These are phyloP conservation scores for Hymenoscyphus infarciens DNA, from an alignment of 2,329 filamentous ascomycete species.

Conservation along the genomic window DNA sequence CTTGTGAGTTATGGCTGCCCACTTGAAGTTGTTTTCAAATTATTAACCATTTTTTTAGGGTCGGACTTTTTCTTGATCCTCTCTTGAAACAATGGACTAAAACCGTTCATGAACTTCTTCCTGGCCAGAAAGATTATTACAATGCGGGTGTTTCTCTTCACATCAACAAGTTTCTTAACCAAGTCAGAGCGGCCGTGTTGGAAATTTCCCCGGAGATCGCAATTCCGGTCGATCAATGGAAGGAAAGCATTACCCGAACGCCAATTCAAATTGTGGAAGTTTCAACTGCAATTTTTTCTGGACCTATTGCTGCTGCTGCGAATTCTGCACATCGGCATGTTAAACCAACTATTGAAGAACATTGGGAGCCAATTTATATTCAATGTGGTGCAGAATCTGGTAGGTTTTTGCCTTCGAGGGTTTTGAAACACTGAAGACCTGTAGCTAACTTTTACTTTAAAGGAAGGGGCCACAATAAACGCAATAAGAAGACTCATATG, in stretches of 20 bases:
- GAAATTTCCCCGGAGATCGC: too few species aligned
- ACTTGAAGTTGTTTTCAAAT: too few species aligned
- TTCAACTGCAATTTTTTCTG: neutral
- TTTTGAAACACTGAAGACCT: neutral
- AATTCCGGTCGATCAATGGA: neutral
- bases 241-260: neutral
- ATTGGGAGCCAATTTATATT: neutral
- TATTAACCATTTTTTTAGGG: too few species aligned
- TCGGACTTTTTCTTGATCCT: neutral
- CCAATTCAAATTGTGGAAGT: neutral
- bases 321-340: neutral
- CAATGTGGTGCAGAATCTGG: neutral
- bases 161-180: neutral
- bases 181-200: neutral
- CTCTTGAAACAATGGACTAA: conserved; percentile 10
- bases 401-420: neutral
- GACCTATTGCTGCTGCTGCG: neutral
- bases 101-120: neutral
- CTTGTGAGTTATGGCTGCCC: conserved; percentile 16
- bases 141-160: neutral
- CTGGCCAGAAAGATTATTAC: conserved; percentile 1
- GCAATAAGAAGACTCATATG: neutral
- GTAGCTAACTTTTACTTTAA: neutral
- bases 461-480: neutral
- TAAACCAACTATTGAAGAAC: neutral